phyloP scores from a whole-genome alignment of 2,329 filamentous ascomycete species.

The Colletotrichum agaves region DNA sequence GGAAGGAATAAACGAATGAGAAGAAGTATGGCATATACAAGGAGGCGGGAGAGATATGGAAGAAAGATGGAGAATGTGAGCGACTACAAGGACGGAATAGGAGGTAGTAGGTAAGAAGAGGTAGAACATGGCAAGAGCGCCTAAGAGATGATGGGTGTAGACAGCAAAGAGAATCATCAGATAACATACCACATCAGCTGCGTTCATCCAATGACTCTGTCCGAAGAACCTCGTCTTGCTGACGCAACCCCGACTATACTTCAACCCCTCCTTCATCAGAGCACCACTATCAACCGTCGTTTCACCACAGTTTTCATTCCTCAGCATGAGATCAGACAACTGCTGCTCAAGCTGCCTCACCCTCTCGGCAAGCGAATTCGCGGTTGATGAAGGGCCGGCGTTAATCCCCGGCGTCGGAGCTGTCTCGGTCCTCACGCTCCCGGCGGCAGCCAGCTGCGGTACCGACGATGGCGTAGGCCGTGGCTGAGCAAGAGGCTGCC shows the following conservation, averaged over 20 bases:
- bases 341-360: slow-evolving; percentile 57
- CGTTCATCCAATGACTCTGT: slow-evolving; percentile 63
- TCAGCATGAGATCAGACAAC: slow-evolving; percentile 40
- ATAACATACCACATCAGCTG: slow-evolving; percentile 51
- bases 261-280: slow-evolving; percentile 12
- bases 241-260: slow-evolving; percentile 45
- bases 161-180: background rate
- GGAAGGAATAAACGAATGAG: background rate
- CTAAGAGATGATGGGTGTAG: too few species aligned
- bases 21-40: background rate
- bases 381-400: slow-evolving; percentile 40
- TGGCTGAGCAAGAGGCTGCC: slow-evolving; percentile 1
- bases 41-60: too few species aligned
- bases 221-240: slow-evolving; percentile 59
- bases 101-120: too few species aligned
- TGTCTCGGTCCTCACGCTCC: slow-evolving; percentile 1
- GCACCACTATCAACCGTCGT: background rate
- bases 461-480: background rate
- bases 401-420: slow-evolving; percentile 39
- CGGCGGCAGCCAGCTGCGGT: background rate
- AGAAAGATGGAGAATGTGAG: too few species aligned
- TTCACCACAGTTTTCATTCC: background rate
- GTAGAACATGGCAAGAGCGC: too few species aligned
- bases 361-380: slow-evolving; percentile 48
- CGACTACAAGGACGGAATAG: too few species aligned